phyloP scores from a whole-genome alignment of 2,329 filamentous ascomycete species.

The Cercospora canescens region DNA sequence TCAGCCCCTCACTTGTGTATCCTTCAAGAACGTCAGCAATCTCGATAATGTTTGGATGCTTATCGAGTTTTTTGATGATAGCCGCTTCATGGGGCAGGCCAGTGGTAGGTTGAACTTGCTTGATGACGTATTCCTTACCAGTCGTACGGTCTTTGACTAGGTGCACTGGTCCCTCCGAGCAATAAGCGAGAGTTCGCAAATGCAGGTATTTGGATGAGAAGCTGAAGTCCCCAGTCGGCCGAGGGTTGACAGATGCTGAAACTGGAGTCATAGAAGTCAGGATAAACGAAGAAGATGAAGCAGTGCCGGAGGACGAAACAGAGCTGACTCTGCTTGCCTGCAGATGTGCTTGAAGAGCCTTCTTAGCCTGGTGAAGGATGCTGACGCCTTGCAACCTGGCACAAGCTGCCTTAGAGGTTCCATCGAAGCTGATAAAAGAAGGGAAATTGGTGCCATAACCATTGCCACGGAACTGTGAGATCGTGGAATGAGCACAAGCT shows the following conservation, averaged over 20 bases:
- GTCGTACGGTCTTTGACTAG: conserved; percentile 5
- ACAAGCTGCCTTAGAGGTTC: background rate
- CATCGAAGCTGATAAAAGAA: conserved; percentile 11
- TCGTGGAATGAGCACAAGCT: background rate
- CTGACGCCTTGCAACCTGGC: background rate
- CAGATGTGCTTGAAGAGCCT: background rate
- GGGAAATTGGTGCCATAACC: conserved; percentile 3
- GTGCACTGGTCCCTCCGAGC: conserved; percentile 15
- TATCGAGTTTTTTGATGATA: background rate
- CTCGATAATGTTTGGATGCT: conserved; percentile 16
- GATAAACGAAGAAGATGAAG: background rate
- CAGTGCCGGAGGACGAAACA: background rate
- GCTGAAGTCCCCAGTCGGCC: conserved; percentile 2
- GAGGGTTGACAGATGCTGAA: background rate
- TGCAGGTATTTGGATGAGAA: conserved; percentile 12
- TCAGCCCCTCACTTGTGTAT: background rate
- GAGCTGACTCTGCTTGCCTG: background rate
- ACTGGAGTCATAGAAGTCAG: background rate
- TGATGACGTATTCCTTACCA: conserved; percentile 16
- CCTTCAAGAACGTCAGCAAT: conserved; percentile 7
- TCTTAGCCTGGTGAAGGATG: background rate
- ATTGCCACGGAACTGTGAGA: background rate
- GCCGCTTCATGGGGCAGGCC: background rate
- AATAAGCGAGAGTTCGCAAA: conserved; percentile 6
- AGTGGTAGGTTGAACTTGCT: conserved; percentile 4